These are phyloP conservation scores for Heritiera littoralis DNA, from an alignment of 345 rosid species.

Conservation along the genomic window DNA sequence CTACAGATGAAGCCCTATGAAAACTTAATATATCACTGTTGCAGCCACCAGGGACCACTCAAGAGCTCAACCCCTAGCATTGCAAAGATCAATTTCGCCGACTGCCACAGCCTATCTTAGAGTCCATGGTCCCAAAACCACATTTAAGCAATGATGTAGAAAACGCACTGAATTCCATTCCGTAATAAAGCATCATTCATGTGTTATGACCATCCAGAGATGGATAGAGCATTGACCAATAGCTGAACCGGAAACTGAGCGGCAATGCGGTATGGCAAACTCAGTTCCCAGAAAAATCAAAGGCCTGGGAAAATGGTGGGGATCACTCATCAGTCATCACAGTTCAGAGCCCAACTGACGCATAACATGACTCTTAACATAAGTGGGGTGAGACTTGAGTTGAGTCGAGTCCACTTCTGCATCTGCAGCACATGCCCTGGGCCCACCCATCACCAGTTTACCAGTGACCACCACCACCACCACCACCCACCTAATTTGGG, in stretches of 20 bases:
- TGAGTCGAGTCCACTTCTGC: not conserved
- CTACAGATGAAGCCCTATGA: not conserved
- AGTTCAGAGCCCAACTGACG: too few relatives aligned
- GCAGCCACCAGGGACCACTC: not conserved
- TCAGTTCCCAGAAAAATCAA: not conserved
- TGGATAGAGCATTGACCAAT: not conserved
- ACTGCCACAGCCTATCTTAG: not conserved
- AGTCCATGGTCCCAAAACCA: not conserved
- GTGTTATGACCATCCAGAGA: not conserved
- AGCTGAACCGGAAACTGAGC: not conserved
- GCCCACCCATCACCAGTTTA: slow-evolving; percentile 24
- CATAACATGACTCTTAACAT: not conserved
- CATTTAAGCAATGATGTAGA: too few relatives aligned
- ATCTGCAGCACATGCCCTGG: slow-evolving; percentile 36
- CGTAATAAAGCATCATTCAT: not conserved
- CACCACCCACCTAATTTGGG: not conserved
- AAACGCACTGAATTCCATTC: not conserved
- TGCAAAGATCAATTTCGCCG: not conserved
- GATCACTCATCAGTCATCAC: not conserved
- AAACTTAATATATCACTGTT: not conserved
- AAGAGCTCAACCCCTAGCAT: not conserved
- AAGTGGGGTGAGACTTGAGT: not conserved
- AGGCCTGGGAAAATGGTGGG: not conserved
- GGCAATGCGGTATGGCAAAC: slow-evolving; percentile 17
- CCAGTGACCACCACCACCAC: slow-evolving; percentile 22